Evolutionary conservation across 305 asterid genomes (phyloP), one percentile per base, ranked within the genome.

Genomic region (Solanum hybrid): DNA sequence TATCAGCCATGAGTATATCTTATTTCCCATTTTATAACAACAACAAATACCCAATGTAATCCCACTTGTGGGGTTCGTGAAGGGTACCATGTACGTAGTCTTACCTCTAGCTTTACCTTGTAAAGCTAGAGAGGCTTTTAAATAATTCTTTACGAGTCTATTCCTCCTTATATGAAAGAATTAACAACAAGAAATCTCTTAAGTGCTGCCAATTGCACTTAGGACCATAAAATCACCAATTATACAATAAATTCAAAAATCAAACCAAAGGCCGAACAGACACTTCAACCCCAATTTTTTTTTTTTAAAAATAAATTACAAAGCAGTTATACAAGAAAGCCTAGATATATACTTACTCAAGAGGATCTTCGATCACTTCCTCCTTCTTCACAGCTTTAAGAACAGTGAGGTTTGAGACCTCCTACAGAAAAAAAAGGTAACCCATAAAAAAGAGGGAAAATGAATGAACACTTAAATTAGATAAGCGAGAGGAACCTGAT

Each of bases 401-500:
- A 8, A 77, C 35, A 32, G 27, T 89, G 35, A 69, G 89, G 42
- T 87, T 90, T 66, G 90, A 42, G 8, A 92, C 90, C 72, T 92
- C 92, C 92, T 90, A 88, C 89, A 40, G 34, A n/a, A 66, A 60
- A 60, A 71, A 69, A 71, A 26, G 76, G 34, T 29, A 76, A 32
- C 77, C 77, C 17, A 78, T 22, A 87, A 56, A n/a, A 85, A 85
- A 71, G 19, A 36, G 51, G 45, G 22, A 56, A 38, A 66, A 10
- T 79, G 86, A 7, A 80, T 40, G 4, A 24, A 11, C 34, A 7
- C 6, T 75, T 27, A 79, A 26, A 26, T 35, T 11, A 78, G 85
- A 36, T 78, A 78, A 8, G 86, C 35, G 12, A 38, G 45, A 84
- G 60, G 19, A 26, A 91, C 93, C 93, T 90, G 91, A 51, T 89